These are phyloP conservation scores for Gossypium longicalyx DNA, from an alignment of 345 rosid genomes.

Conservation along the genomic window DNA sequence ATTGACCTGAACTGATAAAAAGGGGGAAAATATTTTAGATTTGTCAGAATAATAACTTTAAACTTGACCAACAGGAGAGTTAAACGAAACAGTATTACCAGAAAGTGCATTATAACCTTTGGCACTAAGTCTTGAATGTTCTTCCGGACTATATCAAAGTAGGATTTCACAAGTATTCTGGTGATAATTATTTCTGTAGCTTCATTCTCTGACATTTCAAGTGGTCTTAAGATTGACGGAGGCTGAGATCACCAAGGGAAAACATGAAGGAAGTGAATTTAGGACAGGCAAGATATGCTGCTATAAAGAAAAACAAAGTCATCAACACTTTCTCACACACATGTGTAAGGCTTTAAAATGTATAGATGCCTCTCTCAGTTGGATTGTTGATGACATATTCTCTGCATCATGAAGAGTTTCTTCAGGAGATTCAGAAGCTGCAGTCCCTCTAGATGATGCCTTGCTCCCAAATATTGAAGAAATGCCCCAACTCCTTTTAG, in stretches of 20 bases:
- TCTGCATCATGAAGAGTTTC: constrained; percentile 12
- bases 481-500: constrained; percentile 27
- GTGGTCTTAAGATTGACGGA: constrained; percentile 27
- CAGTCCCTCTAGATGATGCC: constrained; percentile 14
- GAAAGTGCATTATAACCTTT: constrained; percentile 39
- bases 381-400: constrained; percentile 20
- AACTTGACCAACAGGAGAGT: not conserved
- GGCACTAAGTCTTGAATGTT: constrained; percentile 36
- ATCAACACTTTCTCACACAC: not conserved
- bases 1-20: constrained; percentile 28
- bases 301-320: not conserved
- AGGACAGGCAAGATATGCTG: not conserved
- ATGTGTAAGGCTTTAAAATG: not conserved
- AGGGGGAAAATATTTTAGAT: not conserved
- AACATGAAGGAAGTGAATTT: not conserved
- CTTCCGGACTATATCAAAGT: constrained; percentile 34
- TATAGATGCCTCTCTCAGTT: constrained; percentile 28
- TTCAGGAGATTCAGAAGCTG: not conserved
- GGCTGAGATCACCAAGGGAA: constrained; percentile 24
- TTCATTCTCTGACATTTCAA: constrained; percentile 30
- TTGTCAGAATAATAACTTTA: not conserved
- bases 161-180: constrained; percentile 34
- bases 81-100: constrained; percentile 26
- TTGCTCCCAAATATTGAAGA: constrained; percentile 29
- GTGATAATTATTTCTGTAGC: constrained; percentile 28